Evolutionary conservation across 1,284 basidiomycete species (phyloP), one percentile per base, ranked within the genome.

Genomic region (Ceratobasidium sp.): DNA sequence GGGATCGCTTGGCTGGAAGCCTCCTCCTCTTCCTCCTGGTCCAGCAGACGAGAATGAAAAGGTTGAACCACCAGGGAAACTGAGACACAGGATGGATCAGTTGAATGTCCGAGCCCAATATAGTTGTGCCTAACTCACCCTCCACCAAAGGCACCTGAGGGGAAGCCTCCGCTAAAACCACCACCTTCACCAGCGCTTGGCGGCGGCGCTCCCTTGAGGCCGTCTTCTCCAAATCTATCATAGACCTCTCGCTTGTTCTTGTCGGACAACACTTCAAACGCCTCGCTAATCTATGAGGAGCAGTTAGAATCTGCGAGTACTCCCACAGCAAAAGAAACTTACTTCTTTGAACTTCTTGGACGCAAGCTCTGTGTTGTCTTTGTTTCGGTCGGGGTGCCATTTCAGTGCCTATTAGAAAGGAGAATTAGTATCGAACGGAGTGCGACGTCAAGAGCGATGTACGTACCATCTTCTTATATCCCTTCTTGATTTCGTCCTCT

Each of bases 201-300:
- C 1, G 78, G 78, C 23, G 80, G 80, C 6, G 78, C 78, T 52
- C 73, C 78, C 81, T 98, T 98, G 76, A 98, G 86, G 1, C 97
- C 97, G 76, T 98, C 97, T 81, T 98, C 97, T 41, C 97, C 97
- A 75, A 95, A 92, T 77, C 97, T 95, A 81, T 99, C 97, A 78
- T 98, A 99, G 32, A 98, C 83, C 0, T 94, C 85, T 58, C 95
- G 91, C 82, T 98, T 99, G 81, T 98, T 88, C 83, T 92, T 91
- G 82, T 98, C 96, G 67, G 88, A 94, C 66, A 98, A 88, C 58
- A 98, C 97, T 81, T 99, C 97, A 79, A 97, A 98, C 0, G 97
- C 97, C 84, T 99, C 97, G 28, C 94, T 94, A 73, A 98, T 88
- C 92, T 94, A 61, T 47, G 30, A 72, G 26, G 21, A 13, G 49